Percentiles rank a stretch among this genome's conserved stretches.
Conservation (phyloP, 768 basidiomycete species). For the Arthromyces matolae region DNA sequence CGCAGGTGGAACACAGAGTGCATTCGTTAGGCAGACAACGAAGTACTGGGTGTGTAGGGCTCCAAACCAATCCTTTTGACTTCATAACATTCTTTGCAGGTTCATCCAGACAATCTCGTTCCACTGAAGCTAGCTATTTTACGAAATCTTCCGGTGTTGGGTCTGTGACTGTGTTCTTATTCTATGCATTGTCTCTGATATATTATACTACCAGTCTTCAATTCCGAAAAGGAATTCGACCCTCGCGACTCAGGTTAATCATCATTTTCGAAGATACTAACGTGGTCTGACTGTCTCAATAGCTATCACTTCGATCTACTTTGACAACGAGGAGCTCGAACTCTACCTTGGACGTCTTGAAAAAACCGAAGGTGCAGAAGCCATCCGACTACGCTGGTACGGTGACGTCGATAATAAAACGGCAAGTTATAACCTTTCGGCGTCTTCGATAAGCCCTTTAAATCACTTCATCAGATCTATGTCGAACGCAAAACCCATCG, state of each 20-base stretch:
- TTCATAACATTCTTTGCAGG: conserved; percentile 24
- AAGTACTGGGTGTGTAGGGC: conserved; percentile 89
- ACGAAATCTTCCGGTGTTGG: conserved; percentile 88
- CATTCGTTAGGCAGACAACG: conserved; percentile 97
- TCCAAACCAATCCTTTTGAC: not conserved
- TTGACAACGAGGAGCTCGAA: conserved; percentile 93
- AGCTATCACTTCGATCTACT: conserved; percentile 97
- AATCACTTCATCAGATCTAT: conserved; percentile 52
- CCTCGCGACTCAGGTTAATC: conserved; percentile 68
- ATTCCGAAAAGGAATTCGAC: conserved; percentile 90
- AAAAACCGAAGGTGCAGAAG: conserved; percentile 98
- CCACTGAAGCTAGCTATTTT: conserved; percentile 91
- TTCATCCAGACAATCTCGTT: conserved; percentile 93
- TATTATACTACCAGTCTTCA: conserved; percentile 61
- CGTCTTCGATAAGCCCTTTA: not conserved
- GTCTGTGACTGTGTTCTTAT: conserved; percentile 33
- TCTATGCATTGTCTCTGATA: not conserved
- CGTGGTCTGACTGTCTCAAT: not conserved
- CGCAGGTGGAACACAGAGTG: conserved; percentile 93
- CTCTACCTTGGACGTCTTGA: conserved; percentile 95
- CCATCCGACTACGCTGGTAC: conserved; percentile 95
- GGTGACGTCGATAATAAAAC: conserved; percentile 82
- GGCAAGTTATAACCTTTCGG: conserved; percentile 37
- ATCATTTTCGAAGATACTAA: too few species aligned
- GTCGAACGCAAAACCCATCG: conserved; percentile 90